Evolutionary conservation across 2,329 filamentous ascomycete genomes (phyloP).

Genomic region (Ascochyta rabiei): DNA sequence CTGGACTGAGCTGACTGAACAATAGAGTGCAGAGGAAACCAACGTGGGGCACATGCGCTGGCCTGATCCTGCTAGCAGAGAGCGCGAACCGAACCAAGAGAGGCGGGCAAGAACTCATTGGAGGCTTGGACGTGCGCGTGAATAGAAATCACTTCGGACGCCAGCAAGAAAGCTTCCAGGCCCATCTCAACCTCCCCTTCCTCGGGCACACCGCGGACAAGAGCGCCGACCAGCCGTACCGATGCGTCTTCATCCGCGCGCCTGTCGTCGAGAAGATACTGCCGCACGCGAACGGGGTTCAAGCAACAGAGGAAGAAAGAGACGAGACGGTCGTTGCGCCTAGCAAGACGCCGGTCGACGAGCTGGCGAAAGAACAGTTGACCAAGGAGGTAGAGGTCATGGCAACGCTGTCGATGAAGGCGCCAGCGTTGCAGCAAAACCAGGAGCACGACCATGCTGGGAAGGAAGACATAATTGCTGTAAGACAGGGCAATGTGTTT

Average conservation of each 20-base stretch:
- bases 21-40: slow-evolving; percentile 74
- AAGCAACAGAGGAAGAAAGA: slow-evolving; percentile 54
- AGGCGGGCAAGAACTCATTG: slow-evolving; percentile 90
- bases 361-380: slow-evolving; percentile 53
- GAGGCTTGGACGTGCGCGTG: slow-evolving; percentile 86
- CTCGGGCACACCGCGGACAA: slow-evolving; percentile 51
- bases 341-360: slow-evolving; percentile 55
- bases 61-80: slow-evolving; percentile 87
- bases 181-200: slow-evolving; percentile 74
- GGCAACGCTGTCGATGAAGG: slow-evolving; percentile 61
- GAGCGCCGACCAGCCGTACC: slow-evolving; percentile 62
- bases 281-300: slow-evolving; percentile 57
- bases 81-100: slow-evolving; percentile 87
- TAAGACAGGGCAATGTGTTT: slow-evolving; percentile 88
- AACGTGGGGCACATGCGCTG: slow-evolving; percentile 95
- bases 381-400: slow-evolving; percentile 63
- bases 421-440: slow-evolving; percentile 56
- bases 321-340: slow-evolving; percentile 65
- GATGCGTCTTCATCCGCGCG: slow-evolving; percentile 89
- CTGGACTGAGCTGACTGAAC: slow-evolving; percentile 1
- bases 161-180: slow-evolving; percentile 90
- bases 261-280: slow-evolving; percentile 89
- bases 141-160: slow-evolving; percentile 95
- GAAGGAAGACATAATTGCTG: slow-evolving; percentile 77
- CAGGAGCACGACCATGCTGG: slow-evolving; percentile 52